Percentiles rank a stretch among this genome's conserved stretches.
Conservation (phyloP, 345 rosid species). For the Pistacia integerrima region DNA sequence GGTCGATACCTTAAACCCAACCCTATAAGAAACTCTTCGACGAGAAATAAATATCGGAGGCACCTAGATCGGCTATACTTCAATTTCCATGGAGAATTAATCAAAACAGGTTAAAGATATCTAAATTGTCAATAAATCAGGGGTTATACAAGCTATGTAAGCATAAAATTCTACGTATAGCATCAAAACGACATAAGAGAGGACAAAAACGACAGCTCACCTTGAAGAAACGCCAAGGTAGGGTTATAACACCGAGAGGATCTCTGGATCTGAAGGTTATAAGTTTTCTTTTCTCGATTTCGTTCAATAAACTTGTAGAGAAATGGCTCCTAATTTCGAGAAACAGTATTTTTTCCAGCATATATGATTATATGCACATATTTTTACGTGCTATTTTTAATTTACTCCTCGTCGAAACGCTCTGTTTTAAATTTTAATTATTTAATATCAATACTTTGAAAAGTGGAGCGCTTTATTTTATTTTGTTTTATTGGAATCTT, state of each 20-base stretch:
- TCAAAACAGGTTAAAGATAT: neutral
- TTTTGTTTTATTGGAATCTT: too few species aligned
- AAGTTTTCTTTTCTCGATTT: neutral
- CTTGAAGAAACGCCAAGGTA: constrained; percentile 6
- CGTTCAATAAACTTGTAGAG: neutral
- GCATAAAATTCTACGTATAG: neutral
- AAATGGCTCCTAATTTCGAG: too few species aligned
- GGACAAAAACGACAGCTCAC: neutral
- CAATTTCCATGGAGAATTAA: neutral
- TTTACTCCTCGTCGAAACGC: too few species aligned
- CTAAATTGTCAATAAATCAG: neutral
- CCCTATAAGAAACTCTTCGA: neutral
- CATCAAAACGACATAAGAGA: neutral
- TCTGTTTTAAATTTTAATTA: too few species aligned
- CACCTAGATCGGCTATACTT: too few species aligned
- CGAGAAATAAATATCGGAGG: too few species aligned
- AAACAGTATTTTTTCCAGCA: too few species aligned
- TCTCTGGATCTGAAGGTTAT: neutral
- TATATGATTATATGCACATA: too few species aligned
- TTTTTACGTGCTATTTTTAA: too few species aligned
- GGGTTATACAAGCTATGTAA: neutral
- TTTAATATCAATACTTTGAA: too few species aligned
- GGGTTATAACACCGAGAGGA: neutral
- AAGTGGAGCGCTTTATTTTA: too few species aligned
- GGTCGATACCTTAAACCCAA: neutral